Base-by-base conservation (phyloP, 805 yeast species). In the Metschnikowia continentalis region DNA sequence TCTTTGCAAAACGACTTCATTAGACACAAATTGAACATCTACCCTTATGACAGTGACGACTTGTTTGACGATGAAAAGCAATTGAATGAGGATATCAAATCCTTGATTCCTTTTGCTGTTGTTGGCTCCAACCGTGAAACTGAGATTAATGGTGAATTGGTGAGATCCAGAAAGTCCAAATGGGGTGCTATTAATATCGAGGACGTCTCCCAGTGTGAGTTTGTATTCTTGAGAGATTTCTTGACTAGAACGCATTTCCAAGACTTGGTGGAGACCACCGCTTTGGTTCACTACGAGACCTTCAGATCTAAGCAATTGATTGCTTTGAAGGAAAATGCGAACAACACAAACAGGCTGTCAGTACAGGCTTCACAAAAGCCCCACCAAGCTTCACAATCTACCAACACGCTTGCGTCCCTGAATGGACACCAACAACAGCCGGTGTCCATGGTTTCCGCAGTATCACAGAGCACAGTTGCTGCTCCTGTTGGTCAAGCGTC, bases 121-220 rank as follows among this genome's bases (percentile, higher is more conserved):
- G 90, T 91, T 51, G 99, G 98, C 41, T 86, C 96, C 11, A 95
- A 90, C 66, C 82, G 78, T 51, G 86, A 86, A 60, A 80, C 88
- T 56, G 79, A 82, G 49, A 76, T 87, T 48, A 83, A 84, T 62
- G 97, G 96, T 40, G 88, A 85, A 62, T 72, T 79, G 23, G 87
- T 90, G 42, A 86, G 92, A 62, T 97, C 97, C 46, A 84, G 98
- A 72, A 84, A 88, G 72, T 90, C 95, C 50, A 84, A 86, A 65
- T 92, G 97, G 96, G 97, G 97, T 22, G 79, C 86, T 15, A 86
- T 92, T 63, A 88, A 90, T 68, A 89, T 94, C 54, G 97, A 91
- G 72, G 96, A 94, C 72, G 90, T 89, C 48, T 81, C 86, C 49
- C 98, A 94, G 72, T 90, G 97, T 72, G 99, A 94, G 74, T 94